Evolutionary conservation across 352 stramenopile species (phyloP).

Genomic region (Globisporangium nagaii): DNA sequence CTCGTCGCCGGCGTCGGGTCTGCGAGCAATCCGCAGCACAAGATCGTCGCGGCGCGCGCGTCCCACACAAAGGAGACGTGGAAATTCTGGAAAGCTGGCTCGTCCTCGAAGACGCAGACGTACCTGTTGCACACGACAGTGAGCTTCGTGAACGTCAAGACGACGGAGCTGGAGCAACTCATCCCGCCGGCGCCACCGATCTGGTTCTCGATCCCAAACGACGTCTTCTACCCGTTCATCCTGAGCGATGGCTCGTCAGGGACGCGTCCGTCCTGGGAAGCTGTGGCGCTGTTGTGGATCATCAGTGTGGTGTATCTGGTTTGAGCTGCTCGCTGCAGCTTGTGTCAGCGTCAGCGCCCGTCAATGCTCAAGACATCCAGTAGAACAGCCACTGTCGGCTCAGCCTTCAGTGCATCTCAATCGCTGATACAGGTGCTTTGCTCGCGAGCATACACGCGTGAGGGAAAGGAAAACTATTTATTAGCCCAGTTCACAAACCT

Average conservation of each 20-base stretch:
- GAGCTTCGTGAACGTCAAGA: conserved; percentile 22
- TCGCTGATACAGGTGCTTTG: no score
- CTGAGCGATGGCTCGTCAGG: conserved; percentile 9
- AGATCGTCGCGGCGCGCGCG: conserved; percentile 33
- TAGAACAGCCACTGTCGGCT: no score
- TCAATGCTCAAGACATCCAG: no score
- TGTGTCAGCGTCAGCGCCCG: no score
- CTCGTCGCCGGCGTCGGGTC: conserved; percentile 29
- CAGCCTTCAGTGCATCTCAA: no score
- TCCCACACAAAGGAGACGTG: conserved; percentile 27
- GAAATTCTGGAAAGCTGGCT: conserved; percentile 23
- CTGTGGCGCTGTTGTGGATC: background rate
- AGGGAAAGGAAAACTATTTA: background rate
- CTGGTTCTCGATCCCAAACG: conserved; percentile 50
- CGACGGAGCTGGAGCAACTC: conserved; percentile 18
- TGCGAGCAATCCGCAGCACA: conserved; percentile 26
- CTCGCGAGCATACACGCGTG: no score
- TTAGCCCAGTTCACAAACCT: background rate
- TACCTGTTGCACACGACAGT: conserved; percentile 29
- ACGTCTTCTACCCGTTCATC: conserved; percentile 49
- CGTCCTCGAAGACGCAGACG: conserved; percentile 11
- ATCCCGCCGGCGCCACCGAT: conserved; percentile 31
- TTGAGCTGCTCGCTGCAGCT: background rate
- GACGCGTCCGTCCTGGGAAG: background rate
- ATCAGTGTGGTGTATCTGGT: background rate